Conservation (phyloP, 116 monocot genomes). For the Cymodocea nodosa region DNA sequence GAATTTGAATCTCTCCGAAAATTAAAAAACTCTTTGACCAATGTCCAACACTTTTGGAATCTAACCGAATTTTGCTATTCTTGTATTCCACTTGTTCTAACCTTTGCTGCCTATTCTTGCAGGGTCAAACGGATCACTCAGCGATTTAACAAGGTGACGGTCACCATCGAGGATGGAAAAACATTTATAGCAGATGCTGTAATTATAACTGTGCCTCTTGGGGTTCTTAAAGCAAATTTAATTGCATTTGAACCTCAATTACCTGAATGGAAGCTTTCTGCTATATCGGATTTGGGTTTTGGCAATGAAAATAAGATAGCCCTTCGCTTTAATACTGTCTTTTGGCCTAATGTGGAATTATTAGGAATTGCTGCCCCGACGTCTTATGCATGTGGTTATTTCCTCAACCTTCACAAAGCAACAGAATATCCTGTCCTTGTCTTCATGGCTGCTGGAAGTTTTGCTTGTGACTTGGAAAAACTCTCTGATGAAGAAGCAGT, state of each 20-base stretch:
- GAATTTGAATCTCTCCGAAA: too few species aligned
- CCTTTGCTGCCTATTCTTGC: background rate
- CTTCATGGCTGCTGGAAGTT: slow-evolving; percentile 68
- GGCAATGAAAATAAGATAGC: slow-evolving; percentile 84
- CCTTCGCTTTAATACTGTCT: slow-evolving; percentile 38
- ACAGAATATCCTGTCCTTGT: slow-evolving; percentile 60
- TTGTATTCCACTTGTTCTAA: background rate
- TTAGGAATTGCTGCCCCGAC: slow-evolving; percentile 46
- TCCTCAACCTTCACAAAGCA: slow-evolving; percentile 80
- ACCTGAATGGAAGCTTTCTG: slow-evolving; percentile 65
- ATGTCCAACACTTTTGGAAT: too few species aligned
- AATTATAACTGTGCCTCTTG: slow-evolving; percentile 74
- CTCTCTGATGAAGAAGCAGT: slow-evolving; percentile 48
- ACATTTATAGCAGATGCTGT: slow-evolving; percentile 60
- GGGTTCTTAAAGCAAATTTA: slow-evolving; percentile 69
- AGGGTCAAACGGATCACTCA: slow-evolving; percentile 53
- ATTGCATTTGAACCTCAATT: slow-evolving; percentile 69
- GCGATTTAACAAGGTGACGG: slow-evolving; percentile 27
- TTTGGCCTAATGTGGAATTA: slow-evolving; percentile 81
- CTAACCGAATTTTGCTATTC: background rate
- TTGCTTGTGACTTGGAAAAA: slow-evolving; percentile 60
- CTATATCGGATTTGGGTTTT: slow-evolving; percentile 52
- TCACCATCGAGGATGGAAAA: slow-evolving; percentile 44
- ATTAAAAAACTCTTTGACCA: too few species aligned
- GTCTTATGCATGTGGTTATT: slow-evolving; percentile 65